Evolutionary conservation across 139 green algal species (phyloP).

Genomic region (Cymbomonas tetramitiformis): DNA sequence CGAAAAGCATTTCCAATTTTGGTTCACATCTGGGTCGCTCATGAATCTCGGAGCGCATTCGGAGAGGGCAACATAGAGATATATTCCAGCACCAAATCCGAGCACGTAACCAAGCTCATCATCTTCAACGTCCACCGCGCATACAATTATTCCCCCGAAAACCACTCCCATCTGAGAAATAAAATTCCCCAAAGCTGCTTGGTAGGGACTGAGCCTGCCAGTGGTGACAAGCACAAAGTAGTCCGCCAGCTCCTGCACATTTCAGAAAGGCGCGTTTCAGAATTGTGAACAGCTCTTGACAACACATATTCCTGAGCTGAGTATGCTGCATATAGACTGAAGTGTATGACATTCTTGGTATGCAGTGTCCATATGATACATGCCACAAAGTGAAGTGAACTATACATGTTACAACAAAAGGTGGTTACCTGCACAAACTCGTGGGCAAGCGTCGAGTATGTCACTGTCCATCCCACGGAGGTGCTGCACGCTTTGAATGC

Average conservation of each 20-base stretch:
- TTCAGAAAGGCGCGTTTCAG: no score
- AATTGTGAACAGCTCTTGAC: no score
- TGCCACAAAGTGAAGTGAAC: no score
- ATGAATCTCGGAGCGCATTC: slow-evolving; percentile 1
- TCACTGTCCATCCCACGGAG: slow-evolving; percentile 1
- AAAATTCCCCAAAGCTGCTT: not conserved
- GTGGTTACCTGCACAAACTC: no score
- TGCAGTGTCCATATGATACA: no score
- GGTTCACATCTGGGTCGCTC: not conserved
- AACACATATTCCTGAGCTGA: no score
- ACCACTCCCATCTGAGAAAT: not conserved
- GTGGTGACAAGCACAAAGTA: slow-evolving; percentile 1
- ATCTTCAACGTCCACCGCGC: not conserved
- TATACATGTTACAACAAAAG: no score
- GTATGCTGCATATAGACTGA: no score
- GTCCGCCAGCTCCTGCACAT: not conserved
- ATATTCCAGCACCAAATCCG: slow-evolving; percentile 3
- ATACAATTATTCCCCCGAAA: no score
- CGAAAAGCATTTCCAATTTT: not conserved
- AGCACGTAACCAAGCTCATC: not conserved
- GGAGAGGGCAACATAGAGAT: not conserved
- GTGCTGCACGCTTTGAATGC: not conserved
- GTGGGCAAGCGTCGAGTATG: not conserved
- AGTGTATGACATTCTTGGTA: no score
- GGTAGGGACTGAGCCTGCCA: not conserved